These are phyloP conservation scores for Spinellus fusiger DNA, from an alignment of 192 early-diverging fungal genomes.

Conservation along the genomic window DNA sequence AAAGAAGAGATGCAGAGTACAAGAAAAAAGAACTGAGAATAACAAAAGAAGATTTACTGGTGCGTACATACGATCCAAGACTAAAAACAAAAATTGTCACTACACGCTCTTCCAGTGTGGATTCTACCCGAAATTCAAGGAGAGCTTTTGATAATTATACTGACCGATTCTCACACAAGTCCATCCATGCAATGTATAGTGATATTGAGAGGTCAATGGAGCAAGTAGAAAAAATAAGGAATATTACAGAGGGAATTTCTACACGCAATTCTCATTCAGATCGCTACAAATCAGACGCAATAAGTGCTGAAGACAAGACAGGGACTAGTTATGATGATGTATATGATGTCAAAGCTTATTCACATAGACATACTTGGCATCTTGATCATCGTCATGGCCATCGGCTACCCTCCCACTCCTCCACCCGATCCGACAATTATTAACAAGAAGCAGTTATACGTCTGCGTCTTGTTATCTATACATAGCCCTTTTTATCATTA, in stretches of 20 bases:
- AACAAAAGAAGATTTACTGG: neutral
- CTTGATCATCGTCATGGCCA: neutral
- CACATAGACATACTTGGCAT: neutral
- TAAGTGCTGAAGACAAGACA: neutral
- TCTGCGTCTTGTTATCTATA: too few relatives aligned
- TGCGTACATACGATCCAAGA: neutral
- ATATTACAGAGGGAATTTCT: neutral
- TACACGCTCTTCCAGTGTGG: neutral
- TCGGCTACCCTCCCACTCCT: neutral
- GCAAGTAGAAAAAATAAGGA: neutral
- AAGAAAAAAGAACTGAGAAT: neutral
- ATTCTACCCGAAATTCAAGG: neutral
- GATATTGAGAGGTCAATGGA: neutral
- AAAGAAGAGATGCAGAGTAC: conserved; percentile 5
- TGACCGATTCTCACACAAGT: neutral
- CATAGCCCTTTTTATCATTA: too few relatives aligned
- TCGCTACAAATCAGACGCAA: neutral
- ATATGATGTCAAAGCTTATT: neutral
- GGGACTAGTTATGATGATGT: neutral
- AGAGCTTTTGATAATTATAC: neutral
- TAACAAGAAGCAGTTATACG: too few relatives aligned
- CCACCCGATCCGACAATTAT: too few relatives aligned
- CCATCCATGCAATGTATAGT: neutral
- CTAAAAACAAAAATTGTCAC: neutral
- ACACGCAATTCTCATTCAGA: neutral